phyloP scores from a whole-genome alignment of 768 basidiomycete species.

The Suillus decipiens region DNA sequence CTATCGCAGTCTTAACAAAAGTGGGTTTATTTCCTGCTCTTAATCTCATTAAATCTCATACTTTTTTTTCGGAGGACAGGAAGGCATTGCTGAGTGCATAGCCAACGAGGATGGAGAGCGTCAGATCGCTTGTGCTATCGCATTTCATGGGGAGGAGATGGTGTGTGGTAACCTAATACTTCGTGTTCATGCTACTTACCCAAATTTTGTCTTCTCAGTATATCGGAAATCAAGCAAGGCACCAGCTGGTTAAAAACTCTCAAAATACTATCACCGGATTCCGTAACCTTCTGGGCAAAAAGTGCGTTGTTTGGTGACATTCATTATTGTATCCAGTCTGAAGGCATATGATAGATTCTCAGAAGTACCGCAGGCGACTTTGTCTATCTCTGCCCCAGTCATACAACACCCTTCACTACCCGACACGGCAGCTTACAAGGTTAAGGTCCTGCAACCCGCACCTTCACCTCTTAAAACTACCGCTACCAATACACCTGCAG shows the following conservation, averaged over 20 bases:
- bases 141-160: conserved; percentile 89
- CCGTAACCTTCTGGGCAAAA: conserved; percentile 91
- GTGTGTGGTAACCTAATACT: conserved; percentile 46
- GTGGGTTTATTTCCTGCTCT: conserved; percentile 40
- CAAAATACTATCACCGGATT: conserved; percentile 95
- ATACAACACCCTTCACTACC: conserved; percentile 73
- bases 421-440: conserved; percentile 81
- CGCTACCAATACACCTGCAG: conserved; percentile 58
- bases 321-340: neutral
- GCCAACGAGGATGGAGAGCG: conserved; percentile 99
- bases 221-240: conserved; percentile 92
- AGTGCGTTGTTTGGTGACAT: conserved; percentile 46
- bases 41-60: neutral
- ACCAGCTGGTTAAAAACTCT: conserved; percentile 92
- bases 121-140: conserved; percentile 93
- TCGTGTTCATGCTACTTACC: conserved; percentile 11
- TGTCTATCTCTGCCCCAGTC: conserved; percentile 63
- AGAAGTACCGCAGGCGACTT: conserved; percentile 58
- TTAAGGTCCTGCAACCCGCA: conserved; percentile 76
- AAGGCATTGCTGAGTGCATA: conserved; percentile 91
- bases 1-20: conserved; percentile 94
- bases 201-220: conserved; percentile 55
- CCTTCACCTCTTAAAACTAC: conserved; percentile 67
- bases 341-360: conserved; percentile 58
- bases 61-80: conserved; percentile 45